phyloP scores from a whole-genome alignment of 2,329 filamentous ascomycete species.

The Emericellopsis cladophorae region DNA sequence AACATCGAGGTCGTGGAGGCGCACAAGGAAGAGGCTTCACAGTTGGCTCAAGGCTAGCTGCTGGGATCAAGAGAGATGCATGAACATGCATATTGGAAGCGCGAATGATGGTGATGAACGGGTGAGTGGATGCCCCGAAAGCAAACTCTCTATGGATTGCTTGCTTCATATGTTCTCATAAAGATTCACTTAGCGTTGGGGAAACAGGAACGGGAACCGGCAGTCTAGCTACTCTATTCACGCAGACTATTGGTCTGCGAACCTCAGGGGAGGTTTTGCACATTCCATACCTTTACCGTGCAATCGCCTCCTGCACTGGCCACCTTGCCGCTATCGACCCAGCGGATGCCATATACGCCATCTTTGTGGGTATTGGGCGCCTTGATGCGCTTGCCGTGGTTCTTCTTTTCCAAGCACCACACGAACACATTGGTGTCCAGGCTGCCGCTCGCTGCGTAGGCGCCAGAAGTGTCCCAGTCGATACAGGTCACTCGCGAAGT shows the following conservation, averaged over 20 bases:
- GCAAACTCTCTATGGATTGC: background rate
- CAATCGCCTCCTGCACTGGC: constrained; percentile 79
- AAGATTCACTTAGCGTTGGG: no score
- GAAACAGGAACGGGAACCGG: no score
- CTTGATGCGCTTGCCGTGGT: constrained; percentile 76
- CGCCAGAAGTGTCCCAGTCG: constrained; percentile 66
- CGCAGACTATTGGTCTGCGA: background rate
- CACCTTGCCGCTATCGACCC: constrained; percentile 59
- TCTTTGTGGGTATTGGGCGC: constrained; percentile 88
- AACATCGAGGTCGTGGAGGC: constrained; percentile 18
- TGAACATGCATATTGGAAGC: no score
- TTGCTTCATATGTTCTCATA: background rate
- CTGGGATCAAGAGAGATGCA: no score
- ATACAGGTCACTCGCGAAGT: constrained; percentile 44
- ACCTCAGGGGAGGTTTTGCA: constrained; percentile 17
- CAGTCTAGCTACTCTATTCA: no score
- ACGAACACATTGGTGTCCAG: constrained; percentile 88
- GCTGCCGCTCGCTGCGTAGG: constrained; percentile 70
- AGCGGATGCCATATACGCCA: constrained; percentile 78
- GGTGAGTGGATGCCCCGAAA: background rate
- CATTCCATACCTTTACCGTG: constrained; percentile 74
- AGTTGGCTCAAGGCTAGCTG: constrained; percentile 25
- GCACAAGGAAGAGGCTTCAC: constrained; percentile 19
- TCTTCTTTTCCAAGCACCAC: constrained; percentile 69
- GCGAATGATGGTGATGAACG: background rate